Conservation (phyloP, 2,329 filamentous ascomycete genomes). For the Xylaria digitata region DNA sequence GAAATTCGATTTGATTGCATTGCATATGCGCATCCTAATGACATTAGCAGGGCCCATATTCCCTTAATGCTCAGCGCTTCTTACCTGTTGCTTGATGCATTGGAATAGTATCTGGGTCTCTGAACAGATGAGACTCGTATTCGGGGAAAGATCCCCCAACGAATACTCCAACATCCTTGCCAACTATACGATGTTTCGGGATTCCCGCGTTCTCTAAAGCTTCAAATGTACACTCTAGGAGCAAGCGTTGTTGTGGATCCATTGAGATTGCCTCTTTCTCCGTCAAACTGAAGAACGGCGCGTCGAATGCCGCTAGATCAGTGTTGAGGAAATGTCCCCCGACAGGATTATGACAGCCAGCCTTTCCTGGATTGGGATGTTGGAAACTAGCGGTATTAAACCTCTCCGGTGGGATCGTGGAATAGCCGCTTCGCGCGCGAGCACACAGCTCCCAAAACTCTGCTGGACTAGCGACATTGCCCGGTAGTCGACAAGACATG, state of each 20-base stretch:
- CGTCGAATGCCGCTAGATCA: conserved; percentile 61
- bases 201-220: conserved; percentile 65
- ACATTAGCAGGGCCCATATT: conserved; percentile 33
- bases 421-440: conserved; percentile 53
- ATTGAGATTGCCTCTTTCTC: conserved; percentile 62
- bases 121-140: conserved; percentile 59
- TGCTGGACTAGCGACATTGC: conserved; percentile 51
- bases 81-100: conserved; percentile 64
- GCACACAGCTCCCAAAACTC: conserved; percentile 55
- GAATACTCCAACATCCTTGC: conserved; percentile 62
- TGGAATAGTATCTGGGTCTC: conserved; percentile 60
- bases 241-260: conserved; percentile 65
- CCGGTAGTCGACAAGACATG: conserved; percentile 53
- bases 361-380: conserved; percentile 52
- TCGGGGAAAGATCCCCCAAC: conserved; percentile 61
- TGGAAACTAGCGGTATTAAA: conserved; percentile 56
- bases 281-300: conserved; percentile 64
- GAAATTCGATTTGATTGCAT: conserved; percentile 67
- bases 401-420: conserved; percentile 54
- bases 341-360: conserved; percentile 52
- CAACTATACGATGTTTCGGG: conserved; percentile 59
- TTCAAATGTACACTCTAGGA: conserved; percentile 66
- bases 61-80: conserved; percentile 27
- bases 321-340: conserved; percentile 56
- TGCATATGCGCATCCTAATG: conserved; percentile 59